A percentile compares a stretch with the other conserved stretches of the same genome.
phyloP scores from a whole-genome alignment of 148 eudicot genomes.

The Chenopodium quinoa region DNA sequence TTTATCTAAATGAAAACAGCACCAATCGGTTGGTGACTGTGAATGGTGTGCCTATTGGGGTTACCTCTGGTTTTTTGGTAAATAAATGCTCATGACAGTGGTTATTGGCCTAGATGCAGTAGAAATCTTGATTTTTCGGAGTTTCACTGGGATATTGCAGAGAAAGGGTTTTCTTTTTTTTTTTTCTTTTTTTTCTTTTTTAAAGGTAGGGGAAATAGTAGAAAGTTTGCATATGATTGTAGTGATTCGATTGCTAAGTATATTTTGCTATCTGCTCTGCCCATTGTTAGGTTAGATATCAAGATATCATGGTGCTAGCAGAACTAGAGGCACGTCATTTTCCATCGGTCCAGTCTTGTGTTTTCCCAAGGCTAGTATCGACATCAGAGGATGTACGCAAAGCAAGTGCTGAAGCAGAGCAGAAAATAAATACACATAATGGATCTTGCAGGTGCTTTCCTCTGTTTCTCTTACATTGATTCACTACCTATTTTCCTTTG shows the following conservation, averaged over 20 bases:
- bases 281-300: constrained; percentile 62
- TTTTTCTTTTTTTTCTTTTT: not conserved
- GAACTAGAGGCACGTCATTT: constrained; percentile 83
- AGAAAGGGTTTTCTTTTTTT: not conserved
- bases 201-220: not conserved
- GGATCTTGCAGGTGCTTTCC: constrained; percentile 63
- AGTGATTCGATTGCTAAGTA: not conserved
- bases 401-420: constrained; percentile 89
- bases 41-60: not conserved
- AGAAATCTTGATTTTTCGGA: not conserved
- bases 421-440: constrained; percentile 60
- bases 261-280: not conserved
- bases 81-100: not conserved
- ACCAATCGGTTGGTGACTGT: too few species aligned
- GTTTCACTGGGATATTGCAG: not conserved
- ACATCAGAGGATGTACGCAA: constrained; percentile 72
- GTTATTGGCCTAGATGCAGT: not conserved
- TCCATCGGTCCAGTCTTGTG: constrained; percentile 88
- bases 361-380: constrained; percentile 74
- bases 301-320: constrained; percentile 60
- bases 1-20: not conserved
- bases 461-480: constrained; percentile 20
- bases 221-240: not conserved
- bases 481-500: not conserved
- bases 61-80: not conserved